phyloP scores from a whole-genome alignment of 1,284 basidiomycete genomes.

The Moniliophthora roreri region DNA sequence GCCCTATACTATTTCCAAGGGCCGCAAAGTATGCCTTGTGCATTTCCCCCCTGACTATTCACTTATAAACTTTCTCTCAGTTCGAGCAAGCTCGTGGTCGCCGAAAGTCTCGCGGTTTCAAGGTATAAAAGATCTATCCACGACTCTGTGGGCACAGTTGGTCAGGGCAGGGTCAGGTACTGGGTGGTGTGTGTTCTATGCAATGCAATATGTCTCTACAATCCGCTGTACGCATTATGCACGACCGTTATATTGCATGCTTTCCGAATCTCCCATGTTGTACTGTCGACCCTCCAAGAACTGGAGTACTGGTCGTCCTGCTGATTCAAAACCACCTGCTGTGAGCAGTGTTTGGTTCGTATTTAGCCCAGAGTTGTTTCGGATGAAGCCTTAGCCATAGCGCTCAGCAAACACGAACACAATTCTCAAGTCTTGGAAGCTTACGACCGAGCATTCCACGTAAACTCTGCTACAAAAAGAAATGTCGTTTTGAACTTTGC shows the following conservation, averaged over 20 bases:
- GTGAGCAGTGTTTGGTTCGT: no score
- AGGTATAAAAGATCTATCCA: conserved; percentile 56
- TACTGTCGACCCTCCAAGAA: no score
- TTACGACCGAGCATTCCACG: no score
- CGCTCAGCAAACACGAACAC: no score
- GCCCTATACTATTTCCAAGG: conserved; percentile 92
- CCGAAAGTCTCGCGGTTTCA: conserved; percentile 91
- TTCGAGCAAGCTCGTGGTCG: conserved; percentile 91
- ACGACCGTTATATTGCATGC: conserved; percentile 15
- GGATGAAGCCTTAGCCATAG: no score
- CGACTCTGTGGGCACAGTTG: conserved; percentile 3
- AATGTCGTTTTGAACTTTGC: no score
- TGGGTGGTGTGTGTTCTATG: conserved; percentile 14
- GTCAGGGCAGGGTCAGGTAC: conserved; percentile 5
- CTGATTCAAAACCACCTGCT: no score
- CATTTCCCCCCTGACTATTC: background rate
- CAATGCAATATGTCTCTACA: conserved; percentile 19
- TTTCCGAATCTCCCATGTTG: background rate
- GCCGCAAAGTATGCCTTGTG: conserved; percentile 73
- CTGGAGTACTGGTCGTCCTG: no score
- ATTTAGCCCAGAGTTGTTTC: no score
- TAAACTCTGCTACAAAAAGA: no score
- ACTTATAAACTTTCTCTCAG: conserved; percentile 31
- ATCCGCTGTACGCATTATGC: conserved; percentile 9
- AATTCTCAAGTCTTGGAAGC: no score